Conservation (phyloP, 2,329 filamentous ascomycete species). For the Neonectria coccinea region DNA sequence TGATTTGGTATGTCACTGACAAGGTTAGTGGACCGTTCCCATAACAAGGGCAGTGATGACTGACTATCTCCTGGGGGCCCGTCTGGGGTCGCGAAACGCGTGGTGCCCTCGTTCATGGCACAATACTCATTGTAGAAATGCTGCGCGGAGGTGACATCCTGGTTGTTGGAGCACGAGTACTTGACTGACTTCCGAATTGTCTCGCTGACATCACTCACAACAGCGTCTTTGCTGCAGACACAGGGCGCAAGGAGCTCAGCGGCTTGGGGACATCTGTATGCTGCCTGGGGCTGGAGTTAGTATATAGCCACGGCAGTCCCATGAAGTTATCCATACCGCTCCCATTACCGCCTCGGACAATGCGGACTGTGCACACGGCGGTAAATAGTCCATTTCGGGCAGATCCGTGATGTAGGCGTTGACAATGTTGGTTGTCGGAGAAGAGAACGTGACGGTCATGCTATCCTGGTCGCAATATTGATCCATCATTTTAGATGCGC, state of each 20-base stretch:
- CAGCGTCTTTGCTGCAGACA: slow-evolving; percentile 63
- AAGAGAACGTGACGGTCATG: slow-evolving; percentile 53
- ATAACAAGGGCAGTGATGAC: slow-evolving; percentile 33
- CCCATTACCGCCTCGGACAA: slow-evolving; percentile 49
- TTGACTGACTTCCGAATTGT: slow-evolving; percentile 58
- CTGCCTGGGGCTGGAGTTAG: slow-evolving; percentile 32
- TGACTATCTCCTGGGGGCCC: slow-evolving; percentile 64
- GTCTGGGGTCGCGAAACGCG: slow-evolving; percentile 59
- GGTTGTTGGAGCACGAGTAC: slow-evolving; percentile 59
- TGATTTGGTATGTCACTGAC: slow-evolving; percentile 66
- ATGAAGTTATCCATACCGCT: slow-evolving; percentile 36
- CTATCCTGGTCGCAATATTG: slow-evolving; percentile 62
- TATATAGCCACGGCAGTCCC: background rate
- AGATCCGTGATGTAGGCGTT: slow-evolving; percentile 64
- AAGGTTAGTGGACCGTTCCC: slow-evolving; percentile 10
- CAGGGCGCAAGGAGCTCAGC: slow-evolving; percentile 61
- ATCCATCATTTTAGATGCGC: slow-evolving; percentile 58
- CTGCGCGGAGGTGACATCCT: slow-evolving; percentile 61
- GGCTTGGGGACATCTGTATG: slow-evolving; percentile 51
- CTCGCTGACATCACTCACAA: slow-evolving; percentile 57
- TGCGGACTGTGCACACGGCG: slow-evolving; percentile 52
- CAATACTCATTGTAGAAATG: slow-evolving; percentile 65
- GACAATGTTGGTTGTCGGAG: slow-evolving; percentile 56
- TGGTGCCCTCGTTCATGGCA: slow-evolving; percentile 61
- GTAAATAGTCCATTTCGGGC: slow-evolving; percentile 53